These are phyloP conservation scores for Fusarium sp. DNA, from an alignment of 2,329 filamentous ascomycete genomes.

Conservation along the genomic window DNA sequence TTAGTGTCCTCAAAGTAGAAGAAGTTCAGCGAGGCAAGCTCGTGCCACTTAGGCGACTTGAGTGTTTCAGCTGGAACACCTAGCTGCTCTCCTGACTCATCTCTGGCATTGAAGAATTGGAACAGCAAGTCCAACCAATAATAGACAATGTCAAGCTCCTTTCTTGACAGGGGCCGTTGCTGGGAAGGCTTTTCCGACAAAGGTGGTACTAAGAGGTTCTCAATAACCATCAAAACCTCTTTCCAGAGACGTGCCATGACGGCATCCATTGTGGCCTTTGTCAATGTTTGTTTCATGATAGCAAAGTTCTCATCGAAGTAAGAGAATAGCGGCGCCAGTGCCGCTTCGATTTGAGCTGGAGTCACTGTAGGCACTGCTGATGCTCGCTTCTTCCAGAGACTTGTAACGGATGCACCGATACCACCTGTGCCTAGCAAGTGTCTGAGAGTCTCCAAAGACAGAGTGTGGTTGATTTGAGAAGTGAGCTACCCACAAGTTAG, in stretches of 20 bases:
- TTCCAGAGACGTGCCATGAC: slow-evolving; percentile 99
- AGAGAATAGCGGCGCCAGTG: slow-evolving; percentile 84
- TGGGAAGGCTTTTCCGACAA: slow-evolving; percentile 93
- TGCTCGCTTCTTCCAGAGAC: slow-evolving; percentile 71
- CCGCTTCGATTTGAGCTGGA: slow-evolving; percentile 80
- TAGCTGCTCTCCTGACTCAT: slow-evolving; percentile 83
- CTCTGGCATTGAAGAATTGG: slow-evolving; percentile 93
- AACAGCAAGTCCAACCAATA: slow-evolving; percentile 93
- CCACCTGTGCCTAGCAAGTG: slow-evolving; percentile 77
- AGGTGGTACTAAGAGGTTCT: slow-evolving; percentile 89
- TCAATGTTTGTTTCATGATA: slow-evolving; percentile 97
- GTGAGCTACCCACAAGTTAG: slow-evolving; percentile 71
- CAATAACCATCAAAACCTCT: slow-evolving; percentile 92
- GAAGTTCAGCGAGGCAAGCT: slow-evolving; percentile 95
- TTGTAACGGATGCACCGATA: slow-evolving; percentile 78
- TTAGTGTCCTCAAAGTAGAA: slow-evolving; percentile 97
- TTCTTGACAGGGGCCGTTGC: slow-evolving; percentile 84
- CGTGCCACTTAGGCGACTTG: slow-evolving; percentile 98
- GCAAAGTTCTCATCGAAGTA: slow-evolving; percentile 99
- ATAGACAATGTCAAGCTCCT: slow-evolving; percentile 94
- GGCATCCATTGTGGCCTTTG: slow-evolving; percentile 94
- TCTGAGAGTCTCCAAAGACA: slow-evolving; percentile 85
- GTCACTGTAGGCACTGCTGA: slow-evolving; percentile 70
- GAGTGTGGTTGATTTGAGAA: slow-evolving; percentile 88
- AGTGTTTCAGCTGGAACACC: slow-evolving; percentile 92